Percentiles rank a stretch among this genome's conserved stretches.
phyloP scores from a whole-genome alignment of 768 basidiomycete genomes.

The Hericium rajendrae region DNA sequence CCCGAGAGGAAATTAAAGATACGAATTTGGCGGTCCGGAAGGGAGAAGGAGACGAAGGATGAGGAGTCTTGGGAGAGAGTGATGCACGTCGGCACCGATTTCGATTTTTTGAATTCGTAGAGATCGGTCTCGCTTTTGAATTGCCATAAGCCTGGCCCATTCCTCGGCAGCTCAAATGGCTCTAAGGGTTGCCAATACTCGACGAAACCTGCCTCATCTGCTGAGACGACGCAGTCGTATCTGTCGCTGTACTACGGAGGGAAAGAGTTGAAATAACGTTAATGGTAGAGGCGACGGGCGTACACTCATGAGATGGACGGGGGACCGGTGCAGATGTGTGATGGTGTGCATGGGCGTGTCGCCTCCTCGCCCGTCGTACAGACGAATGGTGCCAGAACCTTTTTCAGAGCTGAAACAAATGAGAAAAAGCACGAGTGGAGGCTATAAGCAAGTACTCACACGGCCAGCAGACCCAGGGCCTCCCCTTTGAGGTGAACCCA shows the following conservation, averaged over 20 bases:
- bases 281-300: background rate
- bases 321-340: slow-evolving; percentile 71
- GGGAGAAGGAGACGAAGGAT: slow-evolving; percentile 87
- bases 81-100: slow-evolving; percentile 85
- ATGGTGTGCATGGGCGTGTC: slow-evolving; percentile 70
- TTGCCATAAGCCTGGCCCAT: slow-evolving; percentile 73
- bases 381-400: slow-evolving; percentile 59
- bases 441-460: slow-evolving; percentile 41
- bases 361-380: slow-evolving; percentile 90
- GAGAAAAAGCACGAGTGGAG: slow-evolving; percentile 9
- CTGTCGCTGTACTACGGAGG: slow-evolving; percentile 71
- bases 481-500: slow-evolving; percentile 92
- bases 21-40: slow-evolving; percentile 90
- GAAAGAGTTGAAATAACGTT: background rate
- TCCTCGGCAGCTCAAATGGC: slow-evolving; percentile 77
- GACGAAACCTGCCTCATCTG: slow-evolving; percentile 89
- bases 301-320: slow-evolving; percentile 84
- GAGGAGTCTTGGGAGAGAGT: slow-evolving; percentile 84
- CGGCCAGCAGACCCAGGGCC: slow-evolving; percentile 78
- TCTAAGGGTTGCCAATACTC: slow-evolving; percentile 94
- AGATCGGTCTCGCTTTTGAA: slow-evolving; percentile 89
- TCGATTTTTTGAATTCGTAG: slow-evolving; percentile 98
- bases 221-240: slow-evolving; percentile 87
- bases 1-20: slow-evolving; percentile 88
- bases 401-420: slow-evolving; percentile 60